phyloP scores from a whole-genome alignment of 208 protist genomes.

The Wallacemonas collosoma region DNA sequence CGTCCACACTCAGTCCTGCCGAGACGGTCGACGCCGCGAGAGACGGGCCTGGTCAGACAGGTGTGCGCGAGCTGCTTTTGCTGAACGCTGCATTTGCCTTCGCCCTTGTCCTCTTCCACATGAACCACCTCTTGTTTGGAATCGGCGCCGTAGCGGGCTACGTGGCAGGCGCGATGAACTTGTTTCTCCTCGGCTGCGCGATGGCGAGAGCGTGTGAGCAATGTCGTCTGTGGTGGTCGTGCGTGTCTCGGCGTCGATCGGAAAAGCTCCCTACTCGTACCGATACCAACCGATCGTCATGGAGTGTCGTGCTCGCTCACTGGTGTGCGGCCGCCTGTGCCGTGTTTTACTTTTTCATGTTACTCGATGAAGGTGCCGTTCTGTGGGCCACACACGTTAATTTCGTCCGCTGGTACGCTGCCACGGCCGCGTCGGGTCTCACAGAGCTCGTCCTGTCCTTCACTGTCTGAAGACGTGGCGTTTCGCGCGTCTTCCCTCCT shows the following conservation, averaged over 20 bases:
- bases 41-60: not conserved
- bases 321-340: slow-evolving; percentile 41
- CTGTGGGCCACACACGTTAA: slow-evolving; percentile 51
- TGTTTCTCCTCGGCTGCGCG: slow-evolving; percentile 31
- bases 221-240: not conserved
- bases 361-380: slow-evolving; percentile 45
- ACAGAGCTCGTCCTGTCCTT: slow-evolving; percentile 7
- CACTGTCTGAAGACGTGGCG: not conserved
- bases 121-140: slow-evolving; percentile 33
- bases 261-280: not conserved
- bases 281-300: not conserved
- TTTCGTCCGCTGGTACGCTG: slow-evolving; percentile 62
- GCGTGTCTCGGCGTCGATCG: not conserved
- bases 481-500: too few relatives aligned
- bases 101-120: slow-evolving; percentile 28
- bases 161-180: slow-evolving; percentile 22
- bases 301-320: slow-evolving; percentile 31
- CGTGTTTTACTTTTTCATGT: slow-evolving; percentile 50
- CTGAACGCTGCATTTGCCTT: slow-evolving; percentile 24
- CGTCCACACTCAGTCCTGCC: not conserved
- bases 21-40: not conserved
- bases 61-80: slow-evolving; percentile 22
- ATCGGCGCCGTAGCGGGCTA: slow-evolving; percentile 32
- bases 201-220: slow-evolving; percentile 7
- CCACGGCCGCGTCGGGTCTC: slow-evolving; percentile 24